A percentile compares a stretch with the other conserved stretches of the same genome.
phyloP scores from a whole-genome alignment of 2,329 filamentous ascomycete species.

The Ceratocystis smalleyi region DNA sequence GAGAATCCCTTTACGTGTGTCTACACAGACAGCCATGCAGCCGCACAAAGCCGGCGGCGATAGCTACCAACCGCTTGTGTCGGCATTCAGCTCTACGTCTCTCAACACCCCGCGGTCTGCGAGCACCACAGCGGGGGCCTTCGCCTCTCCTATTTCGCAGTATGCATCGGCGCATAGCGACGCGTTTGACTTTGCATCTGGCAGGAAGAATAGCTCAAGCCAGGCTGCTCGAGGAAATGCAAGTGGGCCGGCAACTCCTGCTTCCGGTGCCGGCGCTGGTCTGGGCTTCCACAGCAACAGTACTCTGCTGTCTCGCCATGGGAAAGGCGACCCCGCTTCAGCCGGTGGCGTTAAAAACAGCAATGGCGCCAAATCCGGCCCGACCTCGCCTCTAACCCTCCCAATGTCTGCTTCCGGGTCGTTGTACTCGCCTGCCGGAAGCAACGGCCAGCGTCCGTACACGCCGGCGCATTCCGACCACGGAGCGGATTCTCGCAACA shows the following conservation, averaged over 20 bases:
- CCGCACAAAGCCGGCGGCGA: not conserved
- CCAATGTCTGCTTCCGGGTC: not conserved
- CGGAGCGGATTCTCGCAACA: not conserved
- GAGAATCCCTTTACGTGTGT: not conserved
- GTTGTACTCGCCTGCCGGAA: not conserved
- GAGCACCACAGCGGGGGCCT: not conserved
- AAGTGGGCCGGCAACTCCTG: not conserved
- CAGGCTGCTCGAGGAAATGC: not conserved
- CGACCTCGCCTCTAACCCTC: not conserved
- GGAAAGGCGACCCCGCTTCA: not conserved
- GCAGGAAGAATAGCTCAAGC: not conserved
- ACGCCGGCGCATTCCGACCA: not conserved
- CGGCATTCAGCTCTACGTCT: slow-evolving; percentile 9
- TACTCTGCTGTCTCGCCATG: not conserved
- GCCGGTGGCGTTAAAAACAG: not conserved
- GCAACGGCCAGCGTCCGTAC: not conserved
- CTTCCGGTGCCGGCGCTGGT: not conserved
- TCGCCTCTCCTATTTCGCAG: not conserved
- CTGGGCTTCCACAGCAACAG: not conserved
- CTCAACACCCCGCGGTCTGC: slow-evolving; percentile 8
- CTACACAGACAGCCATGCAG: not conserved
- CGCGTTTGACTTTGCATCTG: not conserved
- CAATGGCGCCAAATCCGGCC: not conserved
- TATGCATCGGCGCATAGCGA: not conserved
- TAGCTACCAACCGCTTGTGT: slow-evolving; percentile 6